phyloP scores from a whole-genome alignment of 371 early-diverging fungal species.

The Mucor irregularis region DNA sequence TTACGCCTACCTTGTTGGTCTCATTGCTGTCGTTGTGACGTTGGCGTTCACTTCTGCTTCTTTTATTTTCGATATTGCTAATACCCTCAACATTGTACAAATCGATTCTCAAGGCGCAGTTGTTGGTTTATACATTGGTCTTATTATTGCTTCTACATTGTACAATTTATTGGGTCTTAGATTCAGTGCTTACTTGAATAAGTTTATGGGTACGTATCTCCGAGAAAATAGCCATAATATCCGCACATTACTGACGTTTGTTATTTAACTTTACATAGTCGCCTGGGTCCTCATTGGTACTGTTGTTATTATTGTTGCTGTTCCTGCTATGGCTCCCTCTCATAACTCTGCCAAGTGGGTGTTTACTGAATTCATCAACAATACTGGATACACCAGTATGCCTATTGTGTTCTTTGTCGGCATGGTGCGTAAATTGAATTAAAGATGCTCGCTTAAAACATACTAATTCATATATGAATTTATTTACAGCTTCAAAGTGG shows the following conservation, averaged over 20 bases:
- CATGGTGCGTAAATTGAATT: constrained; percentile 9
- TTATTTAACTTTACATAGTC: too few species aligned
- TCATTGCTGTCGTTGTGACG: constrained; percentile 31
- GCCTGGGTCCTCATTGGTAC: constrained; percentile 37
- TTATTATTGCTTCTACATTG: constrained; percentile 20
- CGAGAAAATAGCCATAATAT: too few species aligned
- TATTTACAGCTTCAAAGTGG: constrained; percentile 24
- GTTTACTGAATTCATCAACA: constrained; percentile 40
- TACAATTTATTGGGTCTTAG: constrained; percentile 32
- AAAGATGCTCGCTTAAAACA: neutral
- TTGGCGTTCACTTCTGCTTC: constrained; percentile 35
- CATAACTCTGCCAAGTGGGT: constrained; percentile 37
- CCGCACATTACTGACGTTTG: too few species aligned
- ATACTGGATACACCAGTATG: constrained; percentile 33
- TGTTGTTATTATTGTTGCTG: constrained; percentile 30
- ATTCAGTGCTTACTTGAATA: constrained; percentile 30
- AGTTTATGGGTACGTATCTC: constrained; percentile 24
- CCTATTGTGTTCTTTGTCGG: constrained; percentile 43
- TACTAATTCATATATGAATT: neutral
- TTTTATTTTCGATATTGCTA: constrained; percentile 29
- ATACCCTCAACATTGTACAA: constrained; percentile 15
- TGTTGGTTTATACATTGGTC: constrained; percentile 36
- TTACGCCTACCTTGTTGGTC: constrained; percentile 33
- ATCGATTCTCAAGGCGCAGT: constrained; percentile 31
- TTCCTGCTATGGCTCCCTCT: constrained; percentile 40